phyloP scores from a whole-genome alignment of 129 eudicot species.

The Artemisia annua region DNA sequence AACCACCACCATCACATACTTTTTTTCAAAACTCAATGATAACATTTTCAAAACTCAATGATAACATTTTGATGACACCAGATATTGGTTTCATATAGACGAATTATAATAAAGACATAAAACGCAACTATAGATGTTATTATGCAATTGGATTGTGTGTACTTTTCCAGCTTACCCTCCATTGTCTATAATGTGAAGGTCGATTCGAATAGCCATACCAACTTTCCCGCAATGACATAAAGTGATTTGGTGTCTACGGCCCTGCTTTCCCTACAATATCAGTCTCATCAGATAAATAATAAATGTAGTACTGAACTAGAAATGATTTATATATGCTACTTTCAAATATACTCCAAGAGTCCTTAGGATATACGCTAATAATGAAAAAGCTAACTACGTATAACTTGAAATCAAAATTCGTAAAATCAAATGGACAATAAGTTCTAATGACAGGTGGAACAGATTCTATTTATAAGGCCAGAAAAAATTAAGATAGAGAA shows the following conservation, averaged over 20 bases:
- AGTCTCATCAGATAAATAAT: slow-evolving; percentile 2
- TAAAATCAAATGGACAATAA: no score
- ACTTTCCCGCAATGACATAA: slow-evolving; percentile 85
- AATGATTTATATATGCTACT: neutral
- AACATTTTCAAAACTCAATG: no score
- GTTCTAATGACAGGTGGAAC: neutral
- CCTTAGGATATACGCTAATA: neutral
- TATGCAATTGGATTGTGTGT: neutral
- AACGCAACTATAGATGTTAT: neutral
- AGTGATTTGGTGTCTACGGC: slow-evolving; percentile 96
- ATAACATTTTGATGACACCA: no score
- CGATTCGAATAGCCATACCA: slow-evolving; percentile 90
- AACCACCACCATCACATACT: no score
- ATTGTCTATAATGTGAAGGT: slow-evolving; percentile 87
- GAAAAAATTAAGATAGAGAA: neutral
- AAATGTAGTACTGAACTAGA: neutral
- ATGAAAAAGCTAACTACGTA: neutral
- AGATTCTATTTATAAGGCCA: neutral
- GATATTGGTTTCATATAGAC: slow-evolving; percentile 17
- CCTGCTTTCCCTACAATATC: slow-evolving; percentile 83
- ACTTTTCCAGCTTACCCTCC: slow-evolving; percentile 70
- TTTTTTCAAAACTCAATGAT: no score
- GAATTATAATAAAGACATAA: neutral
- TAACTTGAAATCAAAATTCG: no score
- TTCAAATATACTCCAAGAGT: neutral